Conservation (phyloP, 2,329 filamentous ascomycete species). For the Xylaria sp. region DNA sequence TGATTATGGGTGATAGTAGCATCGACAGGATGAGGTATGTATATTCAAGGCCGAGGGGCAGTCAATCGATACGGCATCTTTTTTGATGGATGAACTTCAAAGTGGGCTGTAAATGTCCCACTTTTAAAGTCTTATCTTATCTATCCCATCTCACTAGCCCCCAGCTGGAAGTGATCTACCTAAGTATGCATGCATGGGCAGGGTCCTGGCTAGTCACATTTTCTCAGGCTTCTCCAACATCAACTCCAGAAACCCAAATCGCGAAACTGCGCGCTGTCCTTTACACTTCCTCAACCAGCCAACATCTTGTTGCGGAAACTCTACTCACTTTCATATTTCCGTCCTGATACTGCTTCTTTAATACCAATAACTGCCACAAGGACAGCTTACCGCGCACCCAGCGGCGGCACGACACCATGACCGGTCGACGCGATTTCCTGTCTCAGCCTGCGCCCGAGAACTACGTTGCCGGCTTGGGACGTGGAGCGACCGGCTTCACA, state of each 20-base stretch:
- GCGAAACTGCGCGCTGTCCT: background rate
- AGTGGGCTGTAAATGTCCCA: constrained; percentile 23
- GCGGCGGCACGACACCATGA: constrained; percentile 54
- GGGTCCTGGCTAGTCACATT: background rate
- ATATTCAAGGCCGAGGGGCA: constrained; percentile 31
- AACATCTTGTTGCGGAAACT: background rate
- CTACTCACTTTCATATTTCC: background rate
- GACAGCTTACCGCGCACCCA: background rate
- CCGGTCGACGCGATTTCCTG: constrained; percentile 82
- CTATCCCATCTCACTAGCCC: background rate
- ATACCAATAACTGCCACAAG: background rate
- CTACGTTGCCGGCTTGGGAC: constrained; percentile 94
- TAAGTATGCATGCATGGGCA: background rate
- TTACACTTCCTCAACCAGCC: background rate
- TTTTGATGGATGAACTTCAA: constrained; percentile 28
- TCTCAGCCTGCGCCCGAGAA: constrained; percentile 87
- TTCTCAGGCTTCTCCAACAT: constrained; percentile 5
- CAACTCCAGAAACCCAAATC: background rate
- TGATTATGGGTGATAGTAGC: background rate
- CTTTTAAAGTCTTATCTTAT: constrained; percentile 36
- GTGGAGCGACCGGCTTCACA: constrained; percentile 97
- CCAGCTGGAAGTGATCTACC: background rate
- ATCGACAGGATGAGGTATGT: background rate
- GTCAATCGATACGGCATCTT: constrained; percentile 16
- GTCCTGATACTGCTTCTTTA: background rate